Evolutionary conservation across 1,284 basidiomycete genomes (phyloP), one percentile per base, ranked within the genome.

Genomic region (Boletus smithii): DNA sequence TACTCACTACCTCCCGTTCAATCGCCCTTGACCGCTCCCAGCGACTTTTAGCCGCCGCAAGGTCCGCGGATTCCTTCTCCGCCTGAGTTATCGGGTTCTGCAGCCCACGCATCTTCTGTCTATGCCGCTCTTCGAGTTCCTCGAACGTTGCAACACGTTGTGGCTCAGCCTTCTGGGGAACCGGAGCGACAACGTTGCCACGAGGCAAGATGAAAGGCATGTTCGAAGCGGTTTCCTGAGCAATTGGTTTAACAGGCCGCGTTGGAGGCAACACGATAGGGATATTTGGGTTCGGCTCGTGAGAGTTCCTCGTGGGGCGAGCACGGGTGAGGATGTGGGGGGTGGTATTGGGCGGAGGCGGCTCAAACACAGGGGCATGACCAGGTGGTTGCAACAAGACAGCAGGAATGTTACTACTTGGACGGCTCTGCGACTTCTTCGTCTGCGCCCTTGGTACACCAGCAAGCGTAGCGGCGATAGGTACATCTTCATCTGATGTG

Each of bases 101-200:
- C 58, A 91, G 62, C 61, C 81, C 80, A 35, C 74, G 76, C 71
- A 91, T 77, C 69, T 87, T 88, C 69, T 88, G 82, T 47, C 85
- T 78, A 58, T 91, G 88, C n/a, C 88, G 74, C 58, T 88, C 87
- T 44, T 80, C 81, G 36, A 91, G 73, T 62, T 91, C 87, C 65
- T 90, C 88, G 61, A 86, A 88, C 3, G 88, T 88, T 43, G 77
- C 75, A 34, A 80, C 75, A 22, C 83, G 82, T 36, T 71, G 63
- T 3, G 69, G 59, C 18, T 71, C 64, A 4, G 74, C 71, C 18
- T 71, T 69, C 56, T 77, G 76, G 11, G 76, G 76, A 17, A 69
- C 65, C 3, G 79, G 77, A 8, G 79, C 66, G 20, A 69, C 63
- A 24, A 77, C 69, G 46, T 57, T 64, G 7, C 63, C 52, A 35